Base-by-base conservation (phyloP, 75 land plant species). In the Pinus taeda region DNA sequence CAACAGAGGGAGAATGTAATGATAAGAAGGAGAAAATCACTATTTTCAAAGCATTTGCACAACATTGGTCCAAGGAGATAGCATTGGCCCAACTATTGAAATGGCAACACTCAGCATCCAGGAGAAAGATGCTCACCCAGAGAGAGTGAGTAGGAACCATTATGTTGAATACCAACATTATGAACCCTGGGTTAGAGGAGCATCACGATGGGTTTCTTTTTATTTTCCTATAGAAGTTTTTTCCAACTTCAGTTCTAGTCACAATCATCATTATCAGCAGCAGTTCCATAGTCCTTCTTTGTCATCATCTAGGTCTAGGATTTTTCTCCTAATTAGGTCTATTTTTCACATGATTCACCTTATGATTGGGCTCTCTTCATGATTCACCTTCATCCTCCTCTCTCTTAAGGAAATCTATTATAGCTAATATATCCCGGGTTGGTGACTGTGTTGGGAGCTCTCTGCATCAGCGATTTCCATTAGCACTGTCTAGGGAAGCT, bases 11-110 rank as follows among this genome's bases (percentile, higher is more conserved):
- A 17, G 88, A 86, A 56, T 73, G 75, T 78, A 87, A 78, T 69
- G 96, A 91, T 13, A 93, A 93, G 80, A 84, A 83, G 77, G 96
- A 93, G 77, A 94, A 93, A 81, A 86, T 87, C 42, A 83, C 77
- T 9, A 83, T 83, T 24, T 83, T 82, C 17, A 59, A 83, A 37
- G 82, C 84, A 30, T 57, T 83, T 57, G 82, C 84, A 53, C n/a
- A 15, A 6, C 74, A 71, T 24, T 42, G 74, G 21, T 26, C 29
- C 26, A 45, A 20, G 71, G 56, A 77, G 74, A 13, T 62, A 15
- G 30, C 74, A 21, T 26, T 39, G 21, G n/a, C 39, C 39, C 24
- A 36, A 15, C 75, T 13, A 26, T 36, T 59, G 63, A 60, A 57
- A 57, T 65, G 58, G 13, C 77, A 62, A 20, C 69, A 62, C 5